Evolutionary conservation across 345 rosid species (phyloP), one percentile per base, ranked within the genome.

Genomic region (Toxicodendron radicans): DNA sequence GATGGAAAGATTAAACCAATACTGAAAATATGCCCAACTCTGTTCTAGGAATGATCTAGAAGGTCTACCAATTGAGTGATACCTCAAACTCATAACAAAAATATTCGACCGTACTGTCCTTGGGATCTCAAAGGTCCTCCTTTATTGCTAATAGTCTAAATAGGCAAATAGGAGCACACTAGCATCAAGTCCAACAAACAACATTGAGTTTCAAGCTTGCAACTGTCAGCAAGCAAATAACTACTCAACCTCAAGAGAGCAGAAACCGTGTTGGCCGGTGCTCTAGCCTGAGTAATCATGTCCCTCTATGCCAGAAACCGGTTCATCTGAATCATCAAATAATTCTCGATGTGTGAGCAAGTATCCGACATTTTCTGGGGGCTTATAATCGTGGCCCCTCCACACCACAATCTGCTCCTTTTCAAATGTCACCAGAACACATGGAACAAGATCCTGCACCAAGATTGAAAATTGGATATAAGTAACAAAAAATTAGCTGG

Each of bases 371-470:
- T 59, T 30, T 21, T 85, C 79, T 24, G 81, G 76, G 52, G 93
- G 91, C 69, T 84, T 86, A 63, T 87, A 91, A 73, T 90, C 88
- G 63, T 82, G 79, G 53, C 94, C 98, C 73, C 91, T 85, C 96
- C 98, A 93, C 3, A 85, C 84, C 68, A 95, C 96, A 66, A 95
- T 87, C 83, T 93, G 98, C 81, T 93, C 96, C 84, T 93, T 95
- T 54, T 88, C 96, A 83, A 93, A 93, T 76, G 98, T 91, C 71
- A 95, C 96, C 59, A 86, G 87, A 53, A 88, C 73, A 73, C 98
- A 95, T 27, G 98, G 97, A 72, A 93, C 88, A 84, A 91, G 68
- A 77, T 92, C 98, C 95, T 94, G 73, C 72, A 79, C 33, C 48
- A 68, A 64, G 56, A 82, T 33, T 35, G 7, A 41, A 21, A 17